Conservation (phyloP, 768 basidiomycete species). For the Kwoniella heveanensis region DNA sequence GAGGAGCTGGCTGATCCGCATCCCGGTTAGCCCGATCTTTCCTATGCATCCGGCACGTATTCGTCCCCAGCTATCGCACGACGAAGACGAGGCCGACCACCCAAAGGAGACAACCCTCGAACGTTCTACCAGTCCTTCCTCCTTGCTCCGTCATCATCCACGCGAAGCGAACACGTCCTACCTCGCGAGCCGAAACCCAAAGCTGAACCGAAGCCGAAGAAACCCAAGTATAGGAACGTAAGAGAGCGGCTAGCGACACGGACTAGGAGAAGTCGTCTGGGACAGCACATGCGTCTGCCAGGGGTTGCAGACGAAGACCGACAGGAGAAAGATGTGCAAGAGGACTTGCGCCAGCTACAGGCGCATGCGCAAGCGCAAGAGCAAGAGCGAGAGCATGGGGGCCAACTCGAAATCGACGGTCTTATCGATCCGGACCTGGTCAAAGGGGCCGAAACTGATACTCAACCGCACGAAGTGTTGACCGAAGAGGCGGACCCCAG, state of each 20-base stretch:
- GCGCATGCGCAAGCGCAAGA: background rate
- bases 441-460: background rate
- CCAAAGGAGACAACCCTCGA: slow-evolving; percentile 26
- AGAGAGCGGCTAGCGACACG: background rate
- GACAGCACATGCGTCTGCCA: background rate
- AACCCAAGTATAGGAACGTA: background rate
- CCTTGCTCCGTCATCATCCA: slow-evolving; percentile 11
- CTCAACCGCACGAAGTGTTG: background rate
- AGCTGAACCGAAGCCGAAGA: background rate
- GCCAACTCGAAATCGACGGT: background rate
- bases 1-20: background rate
- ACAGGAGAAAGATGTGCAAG: background rate
- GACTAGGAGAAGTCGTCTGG: background rate
- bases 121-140: slow-evolving; percentile 31
- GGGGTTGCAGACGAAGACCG: background rate
- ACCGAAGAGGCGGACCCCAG: background rate
- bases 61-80: slow-evolving; percentile 45
- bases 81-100: slow-evolving; percentile 43
- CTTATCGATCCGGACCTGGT: background rate
- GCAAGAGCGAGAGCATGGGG: background rate
- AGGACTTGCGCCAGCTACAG: background rate
- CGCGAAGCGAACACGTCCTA: background rate
- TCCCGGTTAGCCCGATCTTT: slow-evolving; percentile 5
- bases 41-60: slow-evolving; percentile 25
- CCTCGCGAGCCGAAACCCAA: background rate